phyloP scores from a whole-genome alignment of 2,329 filamentous ascomycete species.

The Hypoxylon sp. region DNA sequence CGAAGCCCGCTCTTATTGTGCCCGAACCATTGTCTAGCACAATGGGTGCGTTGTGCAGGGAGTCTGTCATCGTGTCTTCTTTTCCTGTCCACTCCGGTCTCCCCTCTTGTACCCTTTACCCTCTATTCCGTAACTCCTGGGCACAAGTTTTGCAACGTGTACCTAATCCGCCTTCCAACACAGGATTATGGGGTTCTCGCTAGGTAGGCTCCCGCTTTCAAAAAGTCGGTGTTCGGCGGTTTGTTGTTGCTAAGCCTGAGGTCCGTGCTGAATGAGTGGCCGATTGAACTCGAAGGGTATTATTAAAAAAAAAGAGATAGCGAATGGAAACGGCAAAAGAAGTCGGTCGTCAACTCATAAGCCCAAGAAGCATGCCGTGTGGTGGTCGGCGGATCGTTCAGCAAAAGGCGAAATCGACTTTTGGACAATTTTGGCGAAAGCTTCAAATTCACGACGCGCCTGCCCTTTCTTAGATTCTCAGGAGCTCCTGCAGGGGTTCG shows the following conservation, averaged over 20 bases:
- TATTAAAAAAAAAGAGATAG: slow-evolving; percentile 28
- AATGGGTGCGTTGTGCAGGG: slow-evolving; percentile 95
- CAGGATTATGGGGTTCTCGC: neutral
- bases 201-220: neutral
- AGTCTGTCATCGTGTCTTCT: slow-evolving; percentile 66
- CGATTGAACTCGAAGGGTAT: slow-evolving; percentile 21
- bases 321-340: slow-evolving; percentile 19
- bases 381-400: slow-evolving; percentile 5
- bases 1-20: slow-evolving; percentile 96
- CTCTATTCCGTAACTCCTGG: slow-evolving; percentile 30
- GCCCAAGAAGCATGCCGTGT: slow-evolving; percentile 34
- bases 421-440: slow-evolving; percentile 43
- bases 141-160: neutral
- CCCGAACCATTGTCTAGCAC: slow-evolving; percentile 99
- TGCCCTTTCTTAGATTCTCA: slow-evolving; percentile 46
- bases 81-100: slow-evolving; percentile 39
- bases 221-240: slow-evolving; percentile 23
- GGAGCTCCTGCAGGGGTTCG: slow-evolving; percentile 48
- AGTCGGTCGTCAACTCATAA: slow-evolving; percentile 34
- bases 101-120: slow-evolving; percentile 27
- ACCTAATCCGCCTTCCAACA: neutral
- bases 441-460: slow-evolving; percentile 49
- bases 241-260: slow-evolving; percentile 23
- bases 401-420: slow-evolving; percentile 18
- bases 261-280: slow-evolving; percentile 4